These are phyloP conservation scores for Casuarina equisetifolia DNA, from an alignment of 306 rosid species.

Conservation along the genomic window DNA sequence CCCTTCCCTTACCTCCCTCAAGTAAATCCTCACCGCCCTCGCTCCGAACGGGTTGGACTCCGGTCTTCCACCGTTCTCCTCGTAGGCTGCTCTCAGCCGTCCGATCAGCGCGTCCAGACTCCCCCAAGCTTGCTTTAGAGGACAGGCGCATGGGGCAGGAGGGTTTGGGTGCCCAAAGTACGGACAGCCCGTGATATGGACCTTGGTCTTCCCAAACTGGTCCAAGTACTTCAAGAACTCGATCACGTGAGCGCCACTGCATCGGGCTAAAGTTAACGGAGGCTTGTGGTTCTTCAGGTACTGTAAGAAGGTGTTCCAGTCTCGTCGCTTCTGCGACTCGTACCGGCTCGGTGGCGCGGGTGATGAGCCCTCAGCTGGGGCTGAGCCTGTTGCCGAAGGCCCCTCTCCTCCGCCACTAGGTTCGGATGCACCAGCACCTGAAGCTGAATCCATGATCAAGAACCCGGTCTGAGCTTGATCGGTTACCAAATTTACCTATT, in stretches of 20 bases:
- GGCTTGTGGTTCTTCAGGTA: slow-evolving; percentile 93
- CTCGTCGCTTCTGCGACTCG: slow-evolving; percentile 91
- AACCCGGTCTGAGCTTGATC: background rate
- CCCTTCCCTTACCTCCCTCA: slow-evolving; percentile 80
- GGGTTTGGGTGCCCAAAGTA: slow-evolving; percentile 84
- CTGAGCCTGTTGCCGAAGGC: slow-evolving; percentile 21
- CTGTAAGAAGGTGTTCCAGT: slow-evolving; percentile 97
- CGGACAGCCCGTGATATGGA: slow-evolving; percentile 71
- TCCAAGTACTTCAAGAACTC: slow-evolving; percentile 88
- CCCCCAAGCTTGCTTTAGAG: slow-evolving; percentile 88
- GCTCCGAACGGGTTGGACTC: slow-evolving; percentile 92
- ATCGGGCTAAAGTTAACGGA: slow-evolving; percentile 76
- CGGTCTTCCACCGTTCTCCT: slow-evolving; percentile 87
- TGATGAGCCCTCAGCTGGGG: slow-evolving; percentile 36
- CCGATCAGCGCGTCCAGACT: slow-evolving; percentile 90
- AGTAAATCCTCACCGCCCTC: slow-evolving; percentile 73
- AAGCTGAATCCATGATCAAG: slow-evolving; percentile 60
- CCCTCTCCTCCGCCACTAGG: slow-evolving; percentile 32
- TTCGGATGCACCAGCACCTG: slow-evolving; percentile 42
- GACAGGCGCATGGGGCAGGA: slow-evolving; percentile 85
- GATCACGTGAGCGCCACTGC: slow-evolving; percentile 98
- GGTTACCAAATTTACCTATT: background rate
- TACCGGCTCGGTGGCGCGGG: slow-evolving; percentile 77
- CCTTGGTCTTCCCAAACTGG: slow-evolving; percentile 94
- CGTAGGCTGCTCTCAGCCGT: slow-evolving; percentile 90